Evolutionary conservation across 148 eudicot genomes (phyloP).

Genomic region (Cornus florida): DNA sequence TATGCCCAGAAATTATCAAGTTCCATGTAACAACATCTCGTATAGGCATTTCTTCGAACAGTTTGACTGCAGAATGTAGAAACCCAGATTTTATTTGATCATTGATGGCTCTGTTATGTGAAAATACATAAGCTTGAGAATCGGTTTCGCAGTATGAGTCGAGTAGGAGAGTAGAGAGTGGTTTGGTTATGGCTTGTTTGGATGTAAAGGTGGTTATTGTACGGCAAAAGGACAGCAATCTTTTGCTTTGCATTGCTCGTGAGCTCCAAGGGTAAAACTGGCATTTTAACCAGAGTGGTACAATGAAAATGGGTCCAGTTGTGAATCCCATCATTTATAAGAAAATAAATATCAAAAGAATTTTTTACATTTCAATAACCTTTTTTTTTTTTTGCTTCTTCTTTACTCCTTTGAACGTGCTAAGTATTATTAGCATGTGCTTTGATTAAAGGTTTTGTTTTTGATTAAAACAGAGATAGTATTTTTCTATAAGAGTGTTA

Average conservation of each 20-base stretch:
- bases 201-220: conserved; percentile 8
- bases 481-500: too few species aligned
- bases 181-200: conserved; percentile 7
- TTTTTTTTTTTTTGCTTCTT: too few species aligned
- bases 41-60: conserved; percentile 75
- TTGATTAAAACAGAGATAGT: too few species aligned
- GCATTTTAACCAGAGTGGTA: neutral
- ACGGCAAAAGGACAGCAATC: conserved; percentile 10
- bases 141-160: conserved; percentile 34
- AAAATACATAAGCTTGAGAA: conserved; percentile 29
- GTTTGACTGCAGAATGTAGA: conserved; percentile 41
- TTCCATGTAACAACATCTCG: conserved; percentile 73
- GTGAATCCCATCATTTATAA: too few species aligned
- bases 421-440: too few species aligned
- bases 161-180: conserved; percentile 20
- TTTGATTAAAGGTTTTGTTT: too few species aligned
- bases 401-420: too few species aligned
- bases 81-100: conserved; percentile 44
- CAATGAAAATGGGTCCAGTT: too few species aligned
- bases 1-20: conserved; percentile 61
- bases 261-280: neutral
- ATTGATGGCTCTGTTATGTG: conserved; percentile 43
- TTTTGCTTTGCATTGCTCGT: conserved; percentile 20
- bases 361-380: too few species aligned
- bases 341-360: too few species aligned